phyloP scores from a whole-genome alignment of 306 rosid species.

The Cercis canadensis region DNA sequence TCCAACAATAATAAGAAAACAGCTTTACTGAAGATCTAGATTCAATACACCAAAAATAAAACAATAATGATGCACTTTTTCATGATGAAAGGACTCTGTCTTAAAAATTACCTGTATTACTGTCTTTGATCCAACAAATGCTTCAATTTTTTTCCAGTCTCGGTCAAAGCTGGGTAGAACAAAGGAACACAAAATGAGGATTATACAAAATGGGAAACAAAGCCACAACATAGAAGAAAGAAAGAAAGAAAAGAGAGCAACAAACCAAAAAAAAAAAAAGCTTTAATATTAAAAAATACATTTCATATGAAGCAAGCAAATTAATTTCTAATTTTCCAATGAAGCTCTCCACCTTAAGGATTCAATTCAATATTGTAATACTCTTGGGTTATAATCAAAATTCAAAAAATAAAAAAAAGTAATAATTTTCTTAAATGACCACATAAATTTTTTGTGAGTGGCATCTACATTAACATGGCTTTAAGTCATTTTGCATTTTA shows the following conservation, averaged over 20 bases:
- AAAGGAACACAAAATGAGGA: constrained; percentile 26
- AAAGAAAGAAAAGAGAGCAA: no score
- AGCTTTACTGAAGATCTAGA: constrained; percentile 4
- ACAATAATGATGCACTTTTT: constrained; percentile 4
- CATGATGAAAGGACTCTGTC: constrained; percentile 1
- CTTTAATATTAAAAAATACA: constrained; percentile 21
- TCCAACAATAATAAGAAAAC: neutral
- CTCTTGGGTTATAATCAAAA: constrained; percentile 5
- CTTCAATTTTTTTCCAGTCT: constrained; percentile 99
- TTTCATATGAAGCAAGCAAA: constrained; percentile 1
- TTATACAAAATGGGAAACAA: constrained; percentile 19
- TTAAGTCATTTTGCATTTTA: neutral
- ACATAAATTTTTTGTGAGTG: neutral
- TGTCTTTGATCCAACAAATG: constrained; percentile 92
- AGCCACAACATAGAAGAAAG: neutral
- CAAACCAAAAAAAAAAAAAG: neutral
- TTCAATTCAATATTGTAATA: neutral
- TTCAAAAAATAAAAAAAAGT: constrained; percentile 9
- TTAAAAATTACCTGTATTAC: constrained; percentile 81
- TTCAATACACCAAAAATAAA: neutral
- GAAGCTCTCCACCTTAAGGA: constrained; percentile 19
- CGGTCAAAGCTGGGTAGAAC: constrained; percentile 81
- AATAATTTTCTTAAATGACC: constrained; percentile 5
- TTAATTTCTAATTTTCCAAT: constrained; percentile 1
- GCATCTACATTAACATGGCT: constrained; percentile 1